Evolutionary conservation across 1,284 basidiomycete genomes (phyloP).

Genomic region (Hemileia vastatrix): DNA sequence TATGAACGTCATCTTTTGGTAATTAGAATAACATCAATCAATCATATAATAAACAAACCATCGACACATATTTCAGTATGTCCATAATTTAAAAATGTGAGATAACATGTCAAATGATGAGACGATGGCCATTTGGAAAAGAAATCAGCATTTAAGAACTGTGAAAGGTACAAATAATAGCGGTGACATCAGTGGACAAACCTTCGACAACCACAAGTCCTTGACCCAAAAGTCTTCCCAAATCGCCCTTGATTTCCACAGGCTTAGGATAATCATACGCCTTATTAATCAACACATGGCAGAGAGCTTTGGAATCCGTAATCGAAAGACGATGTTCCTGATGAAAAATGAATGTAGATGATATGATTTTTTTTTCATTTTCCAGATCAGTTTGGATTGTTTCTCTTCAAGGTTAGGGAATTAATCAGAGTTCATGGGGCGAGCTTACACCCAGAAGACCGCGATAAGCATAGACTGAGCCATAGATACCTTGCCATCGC

Average conservation of each 20-base stretch:
- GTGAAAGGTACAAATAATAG: too few species aligned
- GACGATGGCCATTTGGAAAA: too few species aligned
- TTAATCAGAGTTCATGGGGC: too few species aligned
- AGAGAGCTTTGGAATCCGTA: conserved; percentile 55
- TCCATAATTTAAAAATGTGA: too few species aligned
- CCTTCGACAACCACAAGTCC: conserved; percentile 27
- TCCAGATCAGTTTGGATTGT: too few species aligned
- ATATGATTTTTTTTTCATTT: background rate
- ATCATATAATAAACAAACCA: background rate
- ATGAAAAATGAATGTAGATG: background rate
- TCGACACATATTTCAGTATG: too few species aligned
- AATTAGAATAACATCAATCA: too few species aligned
- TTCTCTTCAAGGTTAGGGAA: background rate
- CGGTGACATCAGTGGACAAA: too few species aligned
- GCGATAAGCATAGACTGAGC: background rate
- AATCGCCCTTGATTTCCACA: conserved; percentile 53
- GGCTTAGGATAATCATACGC: conserved; percentile 61
- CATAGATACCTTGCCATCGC: background rate
- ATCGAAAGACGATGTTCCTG: conserved; percentile 50
- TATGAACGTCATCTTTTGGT: conserved; percentile 51
- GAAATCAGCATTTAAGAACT: too few species aligned
- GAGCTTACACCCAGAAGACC: background rate
- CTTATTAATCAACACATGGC: conserved; percentile 53
- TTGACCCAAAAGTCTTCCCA: conserved; percentile 47
- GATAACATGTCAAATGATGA: too few species aligned